A percentile compares a stretch with the other conserved stretches of the same genome.
Evolutionary conservation across 768 basidiomycete species (phyloP).

Genomic region (Serendipita sp.): DNA sequence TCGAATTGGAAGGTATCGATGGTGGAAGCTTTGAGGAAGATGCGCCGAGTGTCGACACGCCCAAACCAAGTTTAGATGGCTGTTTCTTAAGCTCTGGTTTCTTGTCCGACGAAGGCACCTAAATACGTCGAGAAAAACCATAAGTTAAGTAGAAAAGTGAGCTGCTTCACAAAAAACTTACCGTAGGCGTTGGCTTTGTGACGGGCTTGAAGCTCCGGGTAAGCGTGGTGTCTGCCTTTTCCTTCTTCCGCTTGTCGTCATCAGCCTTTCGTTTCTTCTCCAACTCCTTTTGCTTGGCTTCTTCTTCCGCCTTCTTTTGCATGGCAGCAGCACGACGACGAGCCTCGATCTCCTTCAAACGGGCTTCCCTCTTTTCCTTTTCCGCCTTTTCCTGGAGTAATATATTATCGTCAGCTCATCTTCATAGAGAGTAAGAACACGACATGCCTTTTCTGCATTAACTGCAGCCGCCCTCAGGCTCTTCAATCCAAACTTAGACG

Average conservation of each 20-base stretch:
- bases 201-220: constrained; percentile 42
- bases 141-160: not conserved
- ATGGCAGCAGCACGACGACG: constrained; percentile 53
- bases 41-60: not conserved
- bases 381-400: constrained; percentile 76
- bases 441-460: constrained; percentile 73
- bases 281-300: constrained; percentile 40
- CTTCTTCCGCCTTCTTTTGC: constrained; percentile 69
- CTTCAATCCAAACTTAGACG: constrained; percentile 32
- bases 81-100: constrained; percentile 41
- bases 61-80: constrained; percentile 18
- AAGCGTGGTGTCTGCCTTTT: constrained; percentile 60
- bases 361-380: constrained; percentile 73
- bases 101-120: constrained; percentile 38
- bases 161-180: too few species aligned
- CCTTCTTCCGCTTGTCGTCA: constrained; percentile 60
- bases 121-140: constrained; percentile 13
- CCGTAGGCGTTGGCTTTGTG: constrained; percentile 29
- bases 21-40: constrained; percentile 15
- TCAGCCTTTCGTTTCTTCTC: constrained; percentile 62
- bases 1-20: constrained; percentile 11
- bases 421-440: not conserved
- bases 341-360: constrained; percentile 68
- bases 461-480: constrained; percentile 66
- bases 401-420: not conserved